Conservation (phyloP, 768 basidiomycete species). For the Tylopilus intermedius region DNA sequence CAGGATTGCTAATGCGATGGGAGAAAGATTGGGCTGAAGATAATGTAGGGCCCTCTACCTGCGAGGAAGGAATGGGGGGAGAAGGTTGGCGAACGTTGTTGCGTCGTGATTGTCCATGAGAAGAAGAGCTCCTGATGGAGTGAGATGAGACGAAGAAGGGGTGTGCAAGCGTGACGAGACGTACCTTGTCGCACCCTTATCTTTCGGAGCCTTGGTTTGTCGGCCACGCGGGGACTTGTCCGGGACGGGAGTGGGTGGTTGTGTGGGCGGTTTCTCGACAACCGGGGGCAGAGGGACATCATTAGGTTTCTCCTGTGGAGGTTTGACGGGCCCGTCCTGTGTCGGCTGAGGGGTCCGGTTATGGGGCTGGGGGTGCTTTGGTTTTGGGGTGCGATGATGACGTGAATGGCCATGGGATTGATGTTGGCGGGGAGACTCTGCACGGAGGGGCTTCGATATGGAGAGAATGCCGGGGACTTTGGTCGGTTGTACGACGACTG, state of each 20-base stretch:
- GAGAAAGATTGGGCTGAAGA: constrained; percentile 22
- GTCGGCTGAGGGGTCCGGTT: constrained; percentile 20
- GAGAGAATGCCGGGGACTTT: constrained; percentile 69
- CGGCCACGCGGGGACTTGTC: constrained; percentile 32
- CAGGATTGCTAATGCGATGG: constrained; percentile 29
- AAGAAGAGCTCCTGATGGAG: constrained; percentile 41
- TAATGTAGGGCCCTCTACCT: constrained; percentile 52
- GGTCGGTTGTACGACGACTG: constrained; percentile 67
- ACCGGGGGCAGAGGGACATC: constrained; percentile 32
- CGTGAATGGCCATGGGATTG: constrained; percentile 34
- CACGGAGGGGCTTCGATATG: constrained; percentile 52
- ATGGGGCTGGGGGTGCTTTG: constrained; percentile 24
- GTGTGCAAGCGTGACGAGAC: constrained; percentile 3
- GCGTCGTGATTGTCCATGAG: constrained; percentile 42
- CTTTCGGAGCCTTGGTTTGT: constrained; percentile 37
- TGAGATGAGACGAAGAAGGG: constrained; percentile 1
- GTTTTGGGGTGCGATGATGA: constrained; percentile 35
- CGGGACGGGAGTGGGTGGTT: constrained; percentile 14
- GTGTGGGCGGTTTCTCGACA: constrained; percentile 25
- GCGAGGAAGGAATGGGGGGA: constrained; percentile 55
- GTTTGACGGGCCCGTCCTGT: constrained; percentile 30
- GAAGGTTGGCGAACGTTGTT: constrained; percentile 59
- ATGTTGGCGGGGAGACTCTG: constrained; percentile 32
- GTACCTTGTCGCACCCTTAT: constrained; percentile 42
- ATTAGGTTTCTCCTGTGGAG: constrained; percentile 23